A percentile compares a stretch with the other conserved stretches of the same genome.
phyloP scores from a whole-genome alignment of 441 rosid species.

The Sinapis alba region DNA sequence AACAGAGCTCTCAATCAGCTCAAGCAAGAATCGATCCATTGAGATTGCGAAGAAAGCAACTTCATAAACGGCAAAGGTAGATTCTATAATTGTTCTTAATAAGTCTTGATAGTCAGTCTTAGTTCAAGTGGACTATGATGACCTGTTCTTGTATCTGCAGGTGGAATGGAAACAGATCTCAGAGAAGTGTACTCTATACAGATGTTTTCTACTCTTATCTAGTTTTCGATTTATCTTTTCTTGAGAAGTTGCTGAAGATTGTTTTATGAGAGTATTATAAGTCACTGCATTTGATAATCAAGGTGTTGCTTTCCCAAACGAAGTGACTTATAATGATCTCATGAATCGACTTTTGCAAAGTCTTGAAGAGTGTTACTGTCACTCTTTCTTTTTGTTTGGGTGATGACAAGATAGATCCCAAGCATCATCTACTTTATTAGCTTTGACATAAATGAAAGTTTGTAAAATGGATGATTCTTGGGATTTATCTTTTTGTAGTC shows the following conservation, averaged over 20 bases:
- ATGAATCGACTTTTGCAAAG: constrained; percentile 5
- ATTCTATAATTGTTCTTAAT: background rate
- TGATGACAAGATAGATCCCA: constrained; percentile 5
- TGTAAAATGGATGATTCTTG: constrained; percentile 30
- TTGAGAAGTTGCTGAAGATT: constrained; percentile 1
- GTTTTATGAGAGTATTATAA: constrained; percentile 32
- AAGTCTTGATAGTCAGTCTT: background rate
- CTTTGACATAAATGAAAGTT: constrained; percentile 5
- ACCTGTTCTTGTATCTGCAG: constrained; percentile 1
- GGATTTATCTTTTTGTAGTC: constrained; percentile 20
- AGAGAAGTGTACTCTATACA: background rate
- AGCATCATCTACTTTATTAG: constrained; percentile 22
- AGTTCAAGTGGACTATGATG: background rate
- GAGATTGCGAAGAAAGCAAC: background rate
- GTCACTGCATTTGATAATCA: constrained; percentile 19
- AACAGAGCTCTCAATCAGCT: constrained; percentile 4
- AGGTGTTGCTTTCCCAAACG: background rate
- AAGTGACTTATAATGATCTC: constrained; percentile 25
- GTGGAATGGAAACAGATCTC: background rate
- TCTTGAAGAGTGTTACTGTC: background rate
- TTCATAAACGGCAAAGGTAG: background rate
- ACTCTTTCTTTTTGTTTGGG: too few species aligned
- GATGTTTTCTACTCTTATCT: background rate
- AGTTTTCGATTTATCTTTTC: too few species aligned
- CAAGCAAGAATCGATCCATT: background rate